Evolutionary conservation across 192 early-diverging fungal species (phyloP).

Genomic region (Backusella morwellensis): DNA sequence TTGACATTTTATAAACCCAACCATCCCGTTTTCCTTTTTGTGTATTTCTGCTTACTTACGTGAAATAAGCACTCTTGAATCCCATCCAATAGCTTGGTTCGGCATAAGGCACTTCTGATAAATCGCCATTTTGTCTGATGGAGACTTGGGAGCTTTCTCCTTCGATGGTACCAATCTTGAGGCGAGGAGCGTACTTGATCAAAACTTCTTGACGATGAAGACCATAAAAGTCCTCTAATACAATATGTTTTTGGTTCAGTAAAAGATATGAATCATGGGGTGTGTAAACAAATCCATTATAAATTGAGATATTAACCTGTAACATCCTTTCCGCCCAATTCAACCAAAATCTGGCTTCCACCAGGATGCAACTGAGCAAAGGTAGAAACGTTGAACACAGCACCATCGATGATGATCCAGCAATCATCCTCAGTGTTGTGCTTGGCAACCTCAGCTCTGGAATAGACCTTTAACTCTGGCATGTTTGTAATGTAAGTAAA

Average conservation of each 20-base stretch:
- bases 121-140: conserved; percentile 59
- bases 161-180: conserved; percentile 67
- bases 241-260: too few relatives aligned
- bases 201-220: conserved; percentile 51
- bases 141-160: conserved; percentile 25
- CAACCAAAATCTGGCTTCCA: conserved; percentile 56
- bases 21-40: neutral
- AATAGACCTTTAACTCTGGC: conserved; percentile 27
- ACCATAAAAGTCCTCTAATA: conserved; percentile 32
- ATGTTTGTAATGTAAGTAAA: conserved; percentile 3
- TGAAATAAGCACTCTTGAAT: conserved; percentile 34
- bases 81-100: conserved; percentile 68
- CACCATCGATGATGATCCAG: conserved; percentile 63
- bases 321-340: conserved; percentile 79
- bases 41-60: conserved; percentile 19
- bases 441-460: conserved; percentile 36
- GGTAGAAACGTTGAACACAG: conserved; percentile 56
- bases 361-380: conserved; percentile 59
- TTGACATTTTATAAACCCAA: conserved; percentile 8
- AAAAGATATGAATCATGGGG: too few relatives aligned
- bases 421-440: conserved; percentile 30
- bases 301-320: conserved; percentile 29
- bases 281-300: too few relatives aligned
- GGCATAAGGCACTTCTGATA: conserved; percentile 64
- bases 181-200: conserved; percentile 57